These are phyloP conservation scores for Clarireedia homoeocarpa DNA, from an alignment of 2,329 filamentous ascomycete species.

Conservation along the genomic window DNA sequence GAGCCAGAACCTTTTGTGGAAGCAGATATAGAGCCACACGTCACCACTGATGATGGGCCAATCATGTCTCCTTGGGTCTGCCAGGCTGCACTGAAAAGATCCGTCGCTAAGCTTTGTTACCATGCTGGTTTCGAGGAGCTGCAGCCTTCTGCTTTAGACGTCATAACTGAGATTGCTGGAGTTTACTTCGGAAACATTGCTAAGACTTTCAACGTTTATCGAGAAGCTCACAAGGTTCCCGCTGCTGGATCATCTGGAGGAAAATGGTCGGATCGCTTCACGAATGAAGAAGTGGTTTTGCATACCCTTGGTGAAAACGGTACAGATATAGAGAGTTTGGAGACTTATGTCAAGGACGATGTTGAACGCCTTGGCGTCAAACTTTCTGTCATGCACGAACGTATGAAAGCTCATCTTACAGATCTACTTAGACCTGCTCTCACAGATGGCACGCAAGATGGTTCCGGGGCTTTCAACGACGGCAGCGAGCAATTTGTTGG, in stretches of 20 bases:
- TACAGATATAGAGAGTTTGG: conserved; percentile 70
- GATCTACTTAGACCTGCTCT: conserved; percentile 89
- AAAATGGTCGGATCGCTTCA: conserved; percentile 60
- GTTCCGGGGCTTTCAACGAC: conserved; percentile 86
- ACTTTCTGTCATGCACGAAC: conserved; percentile 78
- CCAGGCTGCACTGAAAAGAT: conserved; percentile 77
- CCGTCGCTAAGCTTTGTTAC: conserved; percentile 91
- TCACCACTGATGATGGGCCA: conserved; percentile 80
- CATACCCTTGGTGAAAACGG: conserved; percentile 83
- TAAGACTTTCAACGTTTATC: conserved; percentile 71
- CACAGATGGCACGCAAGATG: conserved; percentile 71
- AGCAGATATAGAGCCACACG: conserved; percentile 78
- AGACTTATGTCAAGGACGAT: conserved; percentile 86
- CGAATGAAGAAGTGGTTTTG: conserved; percentile 75
- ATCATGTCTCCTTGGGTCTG: conserved; percentile 79
- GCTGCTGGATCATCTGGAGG: conserved; percentile 32
- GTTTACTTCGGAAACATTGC: conserved; percentile 86
- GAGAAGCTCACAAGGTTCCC: conserved; percentile 71
- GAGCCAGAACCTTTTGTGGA: conserved; percentile 85
- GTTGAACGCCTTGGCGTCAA: conserved; percentile 79
- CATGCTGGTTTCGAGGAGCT: conserved; percentile 95
- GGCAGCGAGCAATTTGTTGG: conserved; percentile 95
- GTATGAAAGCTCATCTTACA: conserved; percentile 88
- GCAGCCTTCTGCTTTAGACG: conserved; percentile 87
- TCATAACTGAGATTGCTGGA: conserved; percentile 79